Base-by-base conservation (phyloP, 352 stramenopile species). In the Phytophthora boehmeriae region DNA sequence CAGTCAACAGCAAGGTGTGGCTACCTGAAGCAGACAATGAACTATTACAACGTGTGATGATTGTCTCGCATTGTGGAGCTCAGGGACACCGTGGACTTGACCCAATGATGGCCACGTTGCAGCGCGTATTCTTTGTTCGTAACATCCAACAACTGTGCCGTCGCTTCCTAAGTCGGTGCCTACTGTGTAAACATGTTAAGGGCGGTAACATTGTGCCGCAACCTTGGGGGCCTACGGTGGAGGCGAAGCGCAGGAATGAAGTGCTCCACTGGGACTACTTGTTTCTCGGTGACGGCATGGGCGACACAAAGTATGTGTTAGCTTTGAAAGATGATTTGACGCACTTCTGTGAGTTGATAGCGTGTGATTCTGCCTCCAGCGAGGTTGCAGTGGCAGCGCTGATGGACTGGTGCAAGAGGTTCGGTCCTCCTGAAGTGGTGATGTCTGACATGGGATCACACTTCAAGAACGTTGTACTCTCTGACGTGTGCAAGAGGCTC, bases 171-270 rank as follows among this genome's bases (percentile, higher is more conserved):
- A 36, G n/a, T 25, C 1, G 16, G 16, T 57, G 23, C 13, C 23
- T 59, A 4, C 17, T 49, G 0, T 44, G 51, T 17, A 44, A 59
- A 41, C 51, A 59, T 19, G 19, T 59, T 6, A 47, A 47, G 22
- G 41, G 41, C 10, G 41, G 41, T 14, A 47, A 30, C 1, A 11
- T 47, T 11, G n/a, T 47, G 5, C 19, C 17, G n/a, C 13, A 5
- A n/a, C 14, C 5, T 11, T 45, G 39, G 39, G 39, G 39, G 5
- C 39, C 39, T 17, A 11, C 8, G 8, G 17, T 23, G 4, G n/a
- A 27, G 11, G 41, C 51, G 19, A 43, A 3, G 4, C 2, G 42
- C 27, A 38, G 39, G 2, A 59, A 59, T 22, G 51, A 59, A 11
- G 2, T 49, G 25, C 5, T 50, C 5, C 51, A 59, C 35, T n/a